Evolutionary conservation across 345 rosid genomes (phyloP).

Genomic region (Conringia planisiliqua): DNA sequence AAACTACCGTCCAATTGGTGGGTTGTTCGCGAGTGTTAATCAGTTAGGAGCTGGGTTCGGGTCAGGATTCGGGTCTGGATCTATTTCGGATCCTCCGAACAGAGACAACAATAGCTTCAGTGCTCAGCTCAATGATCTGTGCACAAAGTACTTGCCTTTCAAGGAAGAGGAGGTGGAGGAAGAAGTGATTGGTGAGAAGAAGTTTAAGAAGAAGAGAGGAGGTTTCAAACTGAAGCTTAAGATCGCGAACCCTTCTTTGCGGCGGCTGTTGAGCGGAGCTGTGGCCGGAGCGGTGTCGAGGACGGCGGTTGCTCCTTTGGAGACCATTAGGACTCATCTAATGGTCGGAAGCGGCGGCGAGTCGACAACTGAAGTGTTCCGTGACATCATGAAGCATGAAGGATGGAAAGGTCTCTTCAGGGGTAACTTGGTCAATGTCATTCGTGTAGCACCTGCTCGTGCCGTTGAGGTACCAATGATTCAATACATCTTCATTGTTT

Average conservation of each 20-base stretch:
- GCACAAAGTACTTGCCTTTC: slow-evolving; percentile 50
- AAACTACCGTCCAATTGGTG: slow-evolving; percentile 43
- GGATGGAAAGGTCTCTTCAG: slow-evolving; percentile 95
- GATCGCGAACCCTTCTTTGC: slow-evolving; percentile 70
- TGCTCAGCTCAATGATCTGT: slow-evolving; percentile 51
- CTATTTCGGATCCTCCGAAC: slow-evolving; percentile 31
- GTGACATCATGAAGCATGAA: slow-evolving; percentile 72
- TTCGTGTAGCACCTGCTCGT: slow-evolving; percentile 92
- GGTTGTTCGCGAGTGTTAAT: slow-evolving; percentile 76
- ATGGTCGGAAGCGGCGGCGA: slow-evolving; percentile 96
- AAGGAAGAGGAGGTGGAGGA: slow-evolving; percentile 46
- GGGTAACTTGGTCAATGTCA: slow-evolving; percentile 89
- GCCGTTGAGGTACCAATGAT: slow-evolving; percentile 77
- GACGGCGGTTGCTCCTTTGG: slow-evolving; percentile 91
- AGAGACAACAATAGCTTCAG: slow-evolving; percentile 36
- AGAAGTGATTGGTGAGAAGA: slow-evolving; percentile 34
- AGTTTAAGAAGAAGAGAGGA: slow-evolving; percentile 34
- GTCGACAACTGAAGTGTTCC: slow-evolving; percentile 62
- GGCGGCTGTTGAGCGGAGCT: slow-evolving; percentile 85
- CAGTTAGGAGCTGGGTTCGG: slow-evolving; percentile 69
- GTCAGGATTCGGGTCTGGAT: slow-evolving; percentile 34
- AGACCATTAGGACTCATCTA: slow-evolving; percentile 91
- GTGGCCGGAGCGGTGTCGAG: slow-evolving; percentile 88
- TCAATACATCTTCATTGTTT: neutral
- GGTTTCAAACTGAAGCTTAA: slow-evolving; percentile 66